Evolutionary conservation across 257 asterid species (phyloP).

Genomic region (Jacaranda mimosifolia): DNA sequence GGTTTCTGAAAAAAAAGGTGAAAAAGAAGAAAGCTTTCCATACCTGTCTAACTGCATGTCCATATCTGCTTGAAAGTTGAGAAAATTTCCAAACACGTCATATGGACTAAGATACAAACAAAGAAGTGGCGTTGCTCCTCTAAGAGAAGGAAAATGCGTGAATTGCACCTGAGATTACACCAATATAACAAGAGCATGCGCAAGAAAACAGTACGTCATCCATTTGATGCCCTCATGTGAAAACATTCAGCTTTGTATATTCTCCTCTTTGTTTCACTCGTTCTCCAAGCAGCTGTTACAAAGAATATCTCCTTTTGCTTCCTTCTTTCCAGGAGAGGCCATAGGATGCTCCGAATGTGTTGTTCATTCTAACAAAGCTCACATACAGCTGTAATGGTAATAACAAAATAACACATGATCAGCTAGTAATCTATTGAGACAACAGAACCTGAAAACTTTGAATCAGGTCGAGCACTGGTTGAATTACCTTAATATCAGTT

Average conservation of each 20-base stretch:
- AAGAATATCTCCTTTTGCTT: neutral
- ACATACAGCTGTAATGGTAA: neutral
- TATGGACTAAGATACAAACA: neutral
- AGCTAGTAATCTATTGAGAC: slow-evolving; percentile 4
- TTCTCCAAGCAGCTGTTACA: neutral
- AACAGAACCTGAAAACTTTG: neutral
- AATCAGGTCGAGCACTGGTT: neutral
- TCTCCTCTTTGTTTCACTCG: neutral
- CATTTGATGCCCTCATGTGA: neutral
- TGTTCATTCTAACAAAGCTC: neutral
- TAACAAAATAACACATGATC: neutral
- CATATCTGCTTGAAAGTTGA: neutral
- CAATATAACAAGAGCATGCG: neutral
- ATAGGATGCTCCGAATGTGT: neutral
- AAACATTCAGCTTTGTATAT: neutral
- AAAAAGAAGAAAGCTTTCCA: too few species aligned
- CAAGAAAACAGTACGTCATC: neutral
- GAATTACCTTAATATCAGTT: slow-evolving; percentile 13
- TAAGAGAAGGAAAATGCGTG: neutral
- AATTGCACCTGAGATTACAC: neutral
- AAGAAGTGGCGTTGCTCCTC: neutral
- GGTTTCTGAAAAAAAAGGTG: too few species aligned
- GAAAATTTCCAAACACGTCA: neutral
- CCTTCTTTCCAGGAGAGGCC: neutral
- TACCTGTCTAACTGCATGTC: neutral